Base-by-base conservation (phyloP, 805 yeast species). In the Blastobotrys attinorum region DNA sequence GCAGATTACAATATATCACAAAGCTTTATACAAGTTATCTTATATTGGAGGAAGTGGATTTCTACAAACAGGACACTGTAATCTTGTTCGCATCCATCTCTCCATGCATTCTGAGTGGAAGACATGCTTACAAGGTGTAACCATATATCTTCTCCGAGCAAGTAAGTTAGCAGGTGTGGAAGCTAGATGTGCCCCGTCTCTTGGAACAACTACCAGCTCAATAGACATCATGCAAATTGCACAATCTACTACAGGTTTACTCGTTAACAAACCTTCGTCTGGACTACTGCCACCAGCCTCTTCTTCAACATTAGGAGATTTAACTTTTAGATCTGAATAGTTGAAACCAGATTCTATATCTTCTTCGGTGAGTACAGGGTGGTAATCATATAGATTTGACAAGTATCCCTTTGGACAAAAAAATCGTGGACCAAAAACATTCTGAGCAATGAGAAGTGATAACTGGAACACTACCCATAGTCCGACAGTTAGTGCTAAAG, bases 1-100 rank as follows among this genome's bases (percentile, higher is more conserved):
- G n/a, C n/a, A n/a, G n/a, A n/a, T n/a, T n/a, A n/a, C n/a, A n/a
- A n/a, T n/a, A n/a, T n/a, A n/a, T n/a, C n/a, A n/a, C n/a, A n/a
- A n/a, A n/a, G n/a, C n/a, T n/a, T n/a, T n/a, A n/a, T n/a, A n/a
- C n/a, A n/a, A n/a, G n/a, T n/a, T n/a, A n/a, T n/a, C 17, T 64
- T 62, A 86, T 42, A 83, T 66, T 1, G 96, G 96, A 2, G 97
- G 97, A 33, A 90, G 65, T 18, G 86, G 75, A 44, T 77, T 76
- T 56, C 97, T 73, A 63, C 97, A 90, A 4, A 88, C 89, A 0
- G 97, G 97, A 64, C 97, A 90, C 57, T 88, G 96, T 40, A 90
- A 64, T 55, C 88, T 85, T 59, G 86, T 83, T 60, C 80, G 76
- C 96, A 90, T 87, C 97, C 97, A 90, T 49, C 75, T 77, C 58